These are phyloP conservation scores for Bauhinia variegata DNA, from an alignment of 306 rosid species.

Conservation along the genomic window DNA sequence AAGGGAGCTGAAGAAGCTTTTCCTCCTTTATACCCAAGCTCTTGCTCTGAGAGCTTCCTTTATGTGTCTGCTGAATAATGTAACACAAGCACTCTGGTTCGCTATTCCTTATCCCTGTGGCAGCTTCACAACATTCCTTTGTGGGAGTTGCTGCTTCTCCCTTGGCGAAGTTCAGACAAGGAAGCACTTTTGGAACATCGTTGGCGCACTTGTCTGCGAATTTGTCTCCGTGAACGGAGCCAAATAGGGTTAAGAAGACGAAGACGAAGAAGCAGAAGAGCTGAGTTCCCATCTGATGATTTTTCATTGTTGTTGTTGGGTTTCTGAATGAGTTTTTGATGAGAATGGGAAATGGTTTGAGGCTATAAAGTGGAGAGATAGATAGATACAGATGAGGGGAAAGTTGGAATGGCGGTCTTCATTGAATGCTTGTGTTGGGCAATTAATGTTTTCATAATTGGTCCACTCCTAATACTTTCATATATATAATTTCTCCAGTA, in stretches of 20 bases:
- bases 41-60: constrained; percentile 55
- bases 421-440: neutral
- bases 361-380: too few relatives aligned
- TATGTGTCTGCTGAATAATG: constrained; percentile 63
- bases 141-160: constrained; percentile 60
- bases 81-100: constrained; percentile 78
- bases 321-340: too few relatives aligned
- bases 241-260: neutral
- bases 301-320: neutral
- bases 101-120: constrained; percentile 45
- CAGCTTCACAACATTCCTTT: constrained; percentile 65
- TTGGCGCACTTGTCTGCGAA: constrained; percentile 43
- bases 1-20: constrained; percentile 74
- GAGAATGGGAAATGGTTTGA: too few relatives aligned
- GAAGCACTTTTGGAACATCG: constrained; percentile 49
- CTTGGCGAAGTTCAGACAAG: constrained; percentile 59
- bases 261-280: neutral
- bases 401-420: neutral
- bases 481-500: too few relatives aligned
- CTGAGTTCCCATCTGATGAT: neutral
- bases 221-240: constrained; percentile 5
- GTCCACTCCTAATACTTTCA: too few relatives aligned
- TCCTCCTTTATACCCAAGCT: constrained; percentile 60
- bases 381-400: neutral
- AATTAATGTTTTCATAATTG: neutral